These are phyloP conservation scores for Verbena officinalis DNA, from an alignment of 257 asterid genomes.

Conservation along the genomic window DNA sequence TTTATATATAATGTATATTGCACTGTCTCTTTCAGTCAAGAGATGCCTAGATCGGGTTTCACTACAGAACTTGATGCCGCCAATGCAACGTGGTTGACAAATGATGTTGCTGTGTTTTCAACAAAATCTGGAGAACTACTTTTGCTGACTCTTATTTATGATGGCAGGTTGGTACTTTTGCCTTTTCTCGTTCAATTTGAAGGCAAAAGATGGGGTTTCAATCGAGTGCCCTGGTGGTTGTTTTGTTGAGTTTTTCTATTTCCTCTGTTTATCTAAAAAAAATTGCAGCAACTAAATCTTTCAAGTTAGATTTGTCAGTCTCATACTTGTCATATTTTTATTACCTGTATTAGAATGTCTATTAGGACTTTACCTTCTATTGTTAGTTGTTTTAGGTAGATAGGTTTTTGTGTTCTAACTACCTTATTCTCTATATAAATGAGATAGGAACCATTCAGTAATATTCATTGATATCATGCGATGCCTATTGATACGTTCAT, in stretches of 20 bases:
- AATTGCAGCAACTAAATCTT: neutral
- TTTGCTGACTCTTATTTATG: slow-evolving; percentile 81
- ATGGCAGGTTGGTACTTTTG: slow-evolving; percentile 73
- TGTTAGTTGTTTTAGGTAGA: too few species aligned
- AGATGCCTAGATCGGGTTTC: slow-evolving; percentile 78
- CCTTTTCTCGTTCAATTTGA: slow-evolving; percentile 19
- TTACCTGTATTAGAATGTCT: too few species aligned
- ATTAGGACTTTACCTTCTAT: too few species aligned
- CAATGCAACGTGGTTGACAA: slow-evolving; percentile 88
- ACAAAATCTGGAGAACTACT: slow-evolving; percentile 95
- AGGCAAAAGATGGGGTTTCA: slow-evolving; percentile 14
- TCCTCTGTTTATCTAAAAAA: slow-evolving; percentile 14
- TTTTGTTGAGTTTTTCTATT: slow-evolving; percentile 10
- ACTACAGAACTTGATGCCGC: slow-evolving; percentile 90
- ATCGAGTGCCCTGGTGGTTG: slow-evolving; percentile 16
- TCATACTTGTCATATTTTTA: neutral
- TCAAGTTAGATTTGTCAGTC: slow-evolving; percentile 20
- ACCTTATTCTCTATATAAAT: neutral
- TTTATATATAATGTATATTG: slow-evolving; percentile 31
- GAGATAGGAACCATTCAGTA: too few species aligned
- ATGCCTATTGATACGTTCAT: slow-evolving; percentile 11
- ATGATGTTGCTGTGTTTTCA: slow-evolving; percentile 93
- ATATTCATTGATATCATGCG: too few species aligned
- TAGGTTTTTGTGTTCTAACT: neutral
- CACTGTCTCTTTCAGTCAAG: slow-evolving; percentile 61